Percentiles rank a stretch among this genome's conserved stretches.
Evolutionary conservation across 441 rosid species (phyloP).

Genomic region (Gossypium trilobum): DNA sequence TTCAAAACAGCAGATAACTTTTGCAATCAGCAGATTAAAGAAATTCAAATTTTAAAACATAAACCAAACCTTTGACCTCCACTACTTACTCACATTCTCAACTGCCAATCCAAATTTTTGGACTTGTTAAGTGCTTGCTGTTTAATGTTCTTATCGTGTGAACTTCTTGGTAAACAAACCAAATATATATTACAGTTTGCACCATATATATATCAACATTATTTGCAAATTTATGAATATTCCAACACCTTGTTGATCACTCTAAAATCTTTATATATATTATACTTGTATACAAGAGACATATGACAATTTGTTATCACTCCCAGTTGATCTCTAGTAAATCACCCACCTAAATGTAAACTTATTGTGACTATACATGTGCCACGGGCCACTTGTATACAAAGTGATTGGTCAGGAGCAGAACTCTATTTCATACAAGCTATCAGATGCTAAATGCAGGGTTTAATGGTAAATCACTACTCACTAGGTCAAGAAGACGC

Average conservation of each 20-base stretch:
- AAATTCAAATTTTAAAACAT: background rate
- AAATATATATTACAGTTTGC: background rate
- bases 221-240: background rate
- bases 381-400: background rate
- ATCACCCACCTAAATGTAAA: background rate
- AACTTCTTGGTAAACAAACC: background rate
- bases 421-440: slow-evolving; percentile 1
- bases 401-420: background rate
- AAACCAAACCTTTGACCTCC: background rate
- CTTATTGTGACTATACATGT: background rate
- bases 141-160: background rate
- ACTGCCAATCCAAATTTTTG: background rate
- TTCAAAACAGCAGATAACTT: background rate
- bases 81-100: background rate
- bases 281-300: background rate
- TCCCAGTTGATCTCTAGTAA: background rate
- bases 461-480: slow-evolving; percentile 13
- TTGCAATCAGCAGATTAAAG: background rate
- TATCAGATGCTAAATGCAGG: background rate
- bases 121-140: background rate
- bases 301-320: background rate
- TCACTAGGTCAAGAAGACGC: slow-evolving; percentile 75
- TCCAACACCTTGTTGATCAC: background rate
- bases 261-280: background rate
- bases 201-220: background rate